Percentiles rank a stretch among this genome's conserved stretches.
phyloP scores from a whole-genome alignment of 179 eudicot genomes.

The Carnegiea gigantea region DNA sequence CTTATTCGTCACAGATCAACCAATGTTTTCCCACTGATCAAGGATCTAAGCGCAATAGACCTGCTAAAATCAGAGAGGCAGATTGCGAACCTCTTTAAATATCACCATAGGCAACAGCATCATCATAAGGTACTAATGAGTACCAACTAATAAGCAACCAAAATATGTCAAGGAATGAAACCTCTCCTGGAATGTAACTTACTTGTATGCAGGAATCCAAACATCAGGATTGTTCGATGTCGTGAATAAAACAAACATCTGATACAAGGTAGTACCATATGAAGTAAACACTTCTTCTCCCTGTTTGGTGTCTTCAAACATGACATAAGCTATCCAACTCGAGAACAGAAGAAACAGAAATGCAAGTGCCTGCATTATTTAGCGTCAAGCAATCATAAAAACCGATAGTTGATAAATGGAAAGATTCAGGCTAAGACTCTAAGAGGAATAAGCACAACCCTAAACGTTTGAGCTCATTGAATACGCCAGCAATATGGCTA shows the following conservation, averaged over 20 bases:
- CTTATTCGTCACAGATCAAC: neutral
- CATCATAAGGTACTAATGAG: slow-evolving; percentile 2
- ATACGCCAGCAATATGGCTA: neutral
- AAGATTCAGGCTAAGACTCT: no score
- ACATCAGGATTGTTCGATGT: slow-evolving; percentile 97
- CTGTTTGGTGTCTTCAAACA: slow-evolving; percentile 92
- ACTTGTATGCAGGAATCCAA: slow-evolving; percentile 99
- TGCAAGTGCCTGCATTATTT: slow-evolving; percentile 65
- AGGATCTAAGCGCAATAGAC: neutral
- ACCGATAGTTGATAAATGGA: neutral
- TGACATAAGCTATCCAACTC: slow-evolving; percentile 95
- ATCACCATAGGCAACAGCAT: neutral
- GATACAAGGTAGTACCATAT: slow-evolving; percentile 74
- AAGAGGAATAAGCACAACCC: neutral
- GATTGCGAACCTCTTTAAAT: neutral
- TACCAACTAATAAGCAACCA: neutral
- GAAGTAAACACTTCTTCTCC: slow-evolving; percentile 79
- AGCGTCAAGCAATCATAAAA: slow-evolving; percentile 6
- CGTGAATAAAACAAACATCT: slow-evolving; percentile 89
- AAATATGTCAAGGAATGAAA: neutral
- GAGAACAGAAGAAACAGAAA: slow-evolving; percentile 77
- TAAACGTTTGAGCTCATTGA: neutral
- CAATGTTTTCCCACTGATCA: neutral
- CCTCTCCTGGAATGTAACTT: slow-evolving; percentile 34
- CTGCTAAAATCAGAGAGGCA: neutral